Evolutionary conservation across 768 basidiomycete genomes (phyloP).

Genomic region (Lactarius pseudohatsudake): DNA sequence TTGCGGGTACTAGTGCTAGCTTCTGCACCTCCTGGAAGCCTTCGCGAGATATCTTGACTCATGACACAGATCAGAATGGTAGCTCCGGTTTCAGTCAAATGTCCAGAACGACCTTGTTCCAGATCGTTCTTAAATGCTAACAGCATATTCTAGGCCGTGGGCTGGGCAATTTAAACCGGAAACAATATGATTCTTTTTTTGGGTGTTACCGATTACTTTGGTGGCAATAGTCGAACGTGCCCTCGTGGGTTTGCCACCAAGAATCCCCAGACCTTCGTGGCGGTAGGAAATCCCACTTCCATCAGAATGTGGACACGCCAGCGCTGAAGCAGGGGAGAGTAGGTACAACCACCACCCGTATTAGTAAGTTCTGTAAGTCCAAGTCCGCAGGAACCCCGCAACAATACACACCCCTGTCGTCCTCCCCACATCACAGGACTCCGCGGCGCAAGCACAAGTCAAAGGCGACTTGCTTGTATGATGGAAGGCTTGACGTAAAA

Average conservation of each 20-base stretch:
- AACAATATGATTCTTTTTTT: neutral
- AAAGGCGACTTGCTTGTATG: conserved; percentile 8
- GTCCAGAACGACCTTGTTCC: neutral
- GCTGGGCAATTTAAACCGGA: neutral
- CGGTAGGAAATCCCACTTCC: neutral
- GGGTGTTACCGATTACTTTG: neutral
- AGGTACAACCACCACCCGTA: neutral
- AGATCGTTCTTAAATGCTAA: neutral
- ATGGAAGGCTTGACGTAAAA: conserved; percentile 21
- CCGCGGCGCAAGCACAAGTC: conserved; percentile 11
- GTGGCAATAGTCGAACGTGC: neutral
- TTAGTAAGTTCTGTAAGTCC: neutral
- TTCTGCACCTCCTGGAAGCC: neutral
- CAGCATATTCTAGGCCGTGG: neutral
- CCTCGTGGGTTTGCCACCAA: neutral
- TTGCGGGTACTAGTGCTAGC: neutral
- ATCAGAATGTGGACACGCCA: neutral
- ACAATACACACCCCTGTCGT: conserved; percentile 1
- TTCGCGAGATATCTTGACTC: neutral
- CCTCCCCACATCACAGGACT: conserved; percentile 5
- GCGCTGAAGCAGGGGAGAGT: neutral
- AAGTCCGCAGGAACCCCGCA: conserved; percentile 6
- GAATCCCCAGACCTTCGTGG: neutral
- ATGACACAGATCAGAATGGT: neutral
- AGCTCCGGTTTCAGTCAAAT: neutral